Evolutionary conservation across 2,329 filamentous ascomycete species (phyloP).

Genomic region (Basipetospora sp.): DNA sequence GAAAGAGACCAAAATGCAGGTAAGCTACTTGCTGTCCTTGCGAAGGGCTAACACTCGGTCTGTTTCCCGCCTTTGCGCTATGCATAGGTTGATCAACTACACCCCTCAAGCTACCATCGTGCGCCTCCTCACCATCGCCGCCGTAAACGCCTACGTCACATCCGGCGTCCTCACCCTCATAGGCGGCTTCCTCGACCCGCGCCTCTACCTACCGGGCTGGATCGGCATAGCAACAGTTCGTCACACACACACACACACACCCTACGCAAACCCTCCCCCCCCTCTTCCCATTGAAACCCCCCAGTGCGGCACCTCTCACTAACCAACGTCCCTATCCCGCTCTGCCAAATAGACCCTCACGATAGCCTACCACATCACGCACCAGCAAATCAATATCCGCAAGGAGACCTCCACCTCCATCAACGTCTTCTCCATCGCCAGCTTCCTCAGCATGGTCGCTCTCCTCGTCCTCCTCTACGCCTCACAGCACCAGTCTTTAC

Average conservation of each 20-base stretch:
- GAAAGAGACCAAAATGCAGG: no score
- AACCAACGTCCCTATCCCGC: background rate
- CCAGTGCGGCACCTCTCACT: background rate
- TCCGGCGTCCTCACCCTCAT: conserved; percentile 56
- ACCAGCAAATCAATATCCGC: conserved; percentile 65
- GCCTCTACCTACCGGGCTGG: conserved; percentile 62
- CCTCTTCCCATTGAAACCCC: background rate
- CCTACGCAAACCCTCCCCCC: background rate
- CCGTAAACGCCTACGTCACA: conserved; percentile 60
- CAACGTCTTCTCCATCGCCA: conserved; percentile 60
- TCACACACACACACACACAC: conserved; percentile 8
- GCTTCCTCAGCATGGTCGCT: conserved; percentile 60
- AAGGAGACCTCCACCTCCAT: conserved; percentile 68
- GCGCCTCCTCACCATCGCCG: conserved; percentile 60
- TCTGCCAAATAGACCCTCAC: conserved; percentile 46
- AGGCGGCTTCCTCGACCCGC: conserved; percentile 54
- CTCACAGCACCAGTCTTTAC: conserved; percentile 36
- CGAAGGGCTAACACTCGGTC: no score
- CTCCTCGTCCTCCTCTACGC: conserved; percentile 53
- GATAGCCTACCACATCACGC: conserved; percentile 59
- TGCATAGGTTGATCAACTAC: conserved; percentile 77
- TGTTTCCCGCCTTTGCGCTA: no score
- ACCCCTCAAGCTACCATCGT: conserved; percentile 68
- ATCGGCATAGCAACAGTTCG: conserved; percentile 59
- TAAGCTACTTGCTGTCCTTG: no score